Conservation (phyloP, 1,284 basidiomycete genomes). For the Boletus austroedulis region DNA sequence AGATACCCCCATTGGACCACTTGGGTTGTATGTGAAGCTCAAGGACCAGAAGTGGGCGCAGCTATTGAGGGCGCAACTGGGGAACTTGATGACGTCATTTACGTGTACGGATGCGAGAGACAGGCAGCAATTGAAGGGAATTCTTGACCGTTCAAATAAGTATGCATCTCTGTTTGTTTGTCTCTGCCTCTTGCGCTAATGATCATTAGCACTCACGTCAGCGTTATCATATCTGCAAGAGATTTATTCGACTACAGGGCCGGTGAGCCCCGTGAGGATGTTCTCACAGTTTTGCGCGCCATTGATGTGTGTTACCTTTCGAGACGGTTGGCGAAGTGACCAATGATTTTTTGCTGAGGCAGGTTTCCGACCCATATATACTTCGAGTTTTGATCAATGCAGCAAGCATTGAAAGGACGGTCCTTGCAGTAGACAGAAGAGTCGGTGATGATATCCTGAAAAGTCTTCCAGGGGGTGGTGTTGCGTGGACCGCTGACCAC, state of each 20-base stretch:
- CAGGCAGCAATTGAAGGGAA: conserved; percentile 52
- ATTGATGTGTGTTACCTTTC: conserved; percentile 57
- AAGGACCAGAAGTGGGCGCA: conserved; percentile 68
- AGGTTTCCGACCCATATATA: conserved; percentile 78
- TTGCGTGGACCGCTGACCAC: conserved; percentile 59
- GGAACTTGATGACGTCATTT: conserved; percentile 65
- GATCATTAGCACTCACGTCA: conserved; percentile 34
- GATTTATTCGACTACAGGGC: conserved; percentile 76
- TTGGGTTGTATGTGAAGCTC: conserved; percentile 81
- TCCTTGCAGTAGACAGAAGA: conserved; percentile 61
- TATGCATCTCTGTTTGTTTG: conserved; percentile 45
- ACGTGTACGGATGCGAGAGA: conserved; percentile 78
- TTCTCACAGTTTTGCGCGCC: conserved; percentile 81
- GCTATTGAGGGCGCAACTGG: conserved; percentile 67
- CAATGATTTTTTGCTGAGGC: not conserved
- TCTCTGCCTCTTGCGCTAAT: not conserved
- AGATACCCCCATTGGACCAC: conserved; percentile 77
- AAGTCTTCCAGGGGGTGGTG: conserved; percentile 45
- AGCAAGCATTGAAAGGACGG: conserved; percentile 65
- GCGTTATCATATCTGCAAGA: conserved; percentile 62
- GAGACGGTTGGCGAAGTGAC: conserved; percentile 6
- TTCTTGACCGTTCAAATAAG: conserved; percentile 61
- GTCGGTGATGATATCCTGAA: conserved; percentile 58
- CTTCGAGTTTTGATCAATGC: conserved; percentile 81
- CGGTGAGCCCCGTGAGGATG: conserved; percentile 60